Evolutionary conservation across 805 yeast species (phyloP), one percentile per base, ranked within the genome.

Genomic region (Saturnispora serradocipensis): DNA sequence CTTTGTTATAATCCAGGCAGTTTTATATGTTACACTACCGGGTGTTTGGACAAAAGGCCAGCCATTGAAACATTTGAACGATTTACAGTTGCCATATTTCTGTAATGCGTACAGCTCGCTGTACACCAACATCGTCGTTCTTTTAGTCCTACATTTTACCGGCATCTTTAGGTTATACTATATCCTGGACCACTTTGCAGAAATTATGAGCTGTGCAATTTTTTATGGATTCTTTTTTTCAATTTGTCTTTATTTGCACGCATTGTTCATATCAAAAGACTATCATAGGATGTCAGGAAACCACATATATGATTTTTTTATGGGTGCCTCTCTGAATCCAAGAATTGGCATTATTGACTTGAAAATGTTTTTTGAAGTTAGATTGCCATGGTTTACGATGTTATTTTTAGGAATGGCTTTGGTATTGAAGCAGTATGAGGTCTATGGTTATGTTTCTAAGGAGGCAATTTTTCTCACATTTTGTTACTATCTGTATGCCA

Each of bases 301-400:
- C 68, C 84, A 78, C 62, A 68, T 93, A 58, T 91, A 89, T 64
- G 99, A 93, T 68, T 74, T 88, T 63, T 93, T 93, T 72, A 83
- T 93, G 95, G 99, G 99, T 46, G 97, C 97, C 15, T 95, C 97
- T 40, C 78, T 93, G 66, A 93, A 93, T 69, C 99, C 99, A 56
- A 78, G 99, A 67, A 75, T 91, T 64, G 98, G 97, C 42, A 84
- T 83, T 60, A 76, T 91, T 61, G 99, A 93, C 70, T 73, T 88
- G 67, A 93, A 93, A 75, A 88, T 93, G 95, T 93, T 93, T 69
- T 91, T 89, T 66, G 99, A 93, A 70, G 97, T 93, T 43, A 82
- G 99, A 67, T 75, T 93, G 54, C 99, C 99, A 13, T 93, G 99
- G 99, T 93, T 82, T 72, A 87, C 89, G 11, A 71, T 93, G 47